Evolutionary conservation across 345 rosid species (phyloP).

Genomic region (Moricandia arvensis): DNA sequence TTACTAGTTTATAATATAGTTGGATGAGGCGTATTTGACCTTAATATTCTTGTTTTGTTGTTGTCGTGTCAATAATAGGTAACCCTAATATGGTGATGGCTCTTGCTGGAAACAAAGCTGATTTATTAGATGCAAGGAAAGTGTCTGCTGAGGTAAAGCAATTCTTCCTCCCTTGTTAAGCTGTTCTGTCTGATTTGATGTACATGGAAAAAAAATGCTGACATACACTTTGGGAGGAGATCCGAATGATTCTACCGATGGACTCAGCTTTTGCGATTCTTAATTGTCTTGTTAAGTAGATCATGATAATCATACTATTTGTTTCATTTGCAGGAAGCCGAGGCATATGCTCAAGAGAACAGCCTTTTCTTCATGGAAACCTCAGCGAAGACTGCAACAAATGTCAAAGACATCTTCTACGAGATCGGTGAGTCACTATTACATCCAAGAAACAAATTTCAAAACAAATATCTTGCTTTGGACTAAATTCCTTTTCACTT

Average conservation of each 20-base stretch:
- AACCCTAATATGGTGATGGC: constrained; percentile 58
- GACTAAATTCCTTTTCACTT: neutral
- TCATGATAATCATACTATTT: neutral
- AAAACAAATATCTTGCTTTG: neutral
- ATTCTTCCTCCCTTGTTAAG: neutral
- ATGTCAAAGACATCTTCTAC: constrained; percentile 75
- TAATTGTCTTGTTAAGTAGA: constrained; percentile 6
- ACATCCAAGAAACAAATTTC: neutral
- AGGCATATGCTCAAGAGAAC: constrained; percentile 66
- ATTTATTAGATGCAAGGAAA: constrained; percentile 55
- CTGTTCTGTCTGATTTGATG: neutral
- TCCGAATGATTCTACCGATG: neutral
- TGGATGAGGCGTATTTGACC: neutral
- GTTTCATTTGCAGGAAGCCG: constrained; percentile 61
- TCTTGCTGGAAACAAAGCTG: constrained; percentile 64
- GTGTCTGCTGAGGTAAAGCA: constrained; percentile 56
- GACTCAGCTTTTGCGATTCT: neutral
- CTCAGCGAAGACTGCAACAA: constrained; percentile 73
- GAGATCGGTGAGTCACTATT: constrained; percentile 61
- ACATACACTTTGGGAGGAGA: neutral
- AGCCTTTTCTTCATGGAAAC: constrained; percentile 85
- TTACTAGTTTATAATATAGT: neutral
- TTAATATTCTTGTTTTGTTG: neutral
- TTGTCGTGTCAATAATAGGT: constrained; percentile 34
- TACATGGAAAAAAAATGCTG: neutral